Evolutionary conservation across 495 filamentous ascomycete genomes (phyloP).

Genomic region (Lophium mytilinum): DNA sequence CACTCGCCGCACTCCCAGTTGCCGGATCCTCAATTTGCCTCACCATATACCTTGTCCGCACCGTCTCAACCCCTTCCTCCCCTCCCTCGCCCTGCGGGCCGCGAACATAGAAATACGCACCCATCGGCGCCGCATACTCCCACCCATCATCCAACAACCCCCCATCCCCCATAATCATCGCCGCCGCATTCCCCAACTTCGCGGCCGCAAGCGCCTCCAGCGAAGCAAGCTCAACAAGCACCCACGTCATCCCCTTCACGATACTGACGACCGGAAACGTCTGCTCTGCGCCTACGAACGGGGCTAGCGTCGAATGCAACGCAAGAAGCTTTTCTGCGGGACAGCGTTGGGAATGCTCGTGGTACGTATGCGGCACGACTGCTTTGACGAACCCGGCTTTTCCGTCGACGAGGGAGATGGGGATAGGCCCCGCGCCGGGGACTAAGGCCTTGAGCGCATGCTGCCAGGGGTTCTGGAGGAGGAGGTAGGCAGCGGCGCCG

Average conservation of each 20-base stretch:
- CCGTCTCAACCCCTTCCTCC: slow-evolving; percentile 21
- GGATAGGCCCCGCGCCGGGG: slow-evolving; percentile 7
- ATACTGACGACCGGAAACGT: slow-evolving; percentile 49
- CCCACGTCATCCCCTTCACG: slow-evolving; percentile 62
- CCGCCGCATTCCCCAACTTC: slow-evolving; percentile 4
- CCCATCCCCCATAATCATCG: background rate
- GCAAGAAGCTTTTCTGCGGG: no score
- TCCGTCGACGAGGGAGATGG: background rate
- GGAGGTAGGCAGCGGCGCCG: slow-evolving; percentile 52
- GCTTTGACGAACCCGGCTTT: slow-evolving; percentile 36
- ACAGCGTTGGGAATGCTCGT: slow-evolving; percentile 43
- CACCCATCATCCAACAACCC: slow-evolving; percentile 36
- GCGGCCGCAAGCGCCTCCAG: slow-evolving; percentile 39
- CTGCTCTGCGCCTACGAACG: slow-evolving; percentile 16
- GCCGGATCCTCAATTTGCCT: slow-evolving; percentile 56
- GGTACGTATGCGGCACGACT: slow-evolving; percentile 56
- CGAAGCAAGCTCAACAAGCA: slow-evolving; percentile 43
- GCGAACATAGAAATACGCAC: slow-evolving; percentile 49
- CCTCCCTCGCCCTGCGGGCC: slow-evolving; percentile 24
- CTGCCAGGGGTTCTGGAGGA: background rate
- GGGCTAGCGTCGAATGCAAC: slow-evolving; percentile 17
- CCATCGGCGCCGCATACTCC: slow-evolving; percentile 45
- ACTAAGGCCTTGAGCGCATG: background rate
- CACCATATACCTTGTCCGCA: slow-evolving; percentile 47
- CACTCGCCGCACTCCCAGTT: slow-evolving; percentile 57